A percentile compares a stretch with the other conserved stretches of the same genome.
These are phyloP conservation scores for Pseudoneurospora amorphoporcata DNA, from an alignment of 495 filamentous ascomycete species.

Conservation along the genomic window DNA sequence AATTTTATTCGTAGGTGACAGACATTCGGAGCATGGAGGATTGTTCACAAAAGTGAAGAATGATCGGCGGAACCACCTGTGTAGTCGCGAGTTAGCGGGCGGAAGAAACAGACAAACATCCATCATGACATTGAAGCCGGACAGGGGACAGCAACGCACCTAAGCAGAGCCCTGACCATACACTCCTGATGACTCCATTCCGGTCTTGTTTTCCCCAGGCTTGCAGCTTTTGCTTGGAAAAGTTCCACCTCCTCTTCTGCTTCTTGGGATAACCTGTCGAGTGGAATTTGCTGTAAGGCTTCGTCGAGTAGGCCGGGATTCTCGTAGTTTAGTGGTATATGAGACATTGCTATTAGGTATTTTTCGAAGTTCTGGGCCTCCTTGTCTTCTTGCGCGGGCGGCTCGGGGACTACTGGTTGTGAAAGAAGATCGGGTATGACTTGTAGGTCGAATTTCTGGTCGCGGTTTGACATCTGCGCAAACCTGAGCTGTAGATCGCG, in stretches of 20 bases:
- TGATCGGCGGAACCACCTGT: conserved; percentile 86
- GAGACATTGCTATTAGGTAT: conserved; percentile 67
- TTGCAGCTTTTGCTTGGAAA: conserved; percentile 74
- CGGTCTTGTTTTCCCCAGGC: conserved; percentile 65
- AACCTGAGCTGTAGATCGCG: neutral
- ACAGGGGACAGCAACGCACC: conserved; percentile 35
- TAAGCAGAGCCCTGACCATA: conserved; percentile 80
- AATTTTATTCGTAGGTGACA: conserved; percentile 68
- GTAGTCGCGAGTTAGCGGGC: neutral
- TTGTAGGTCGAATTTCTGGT: neutral
- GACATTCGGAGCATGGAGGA: conserved; percentile 70
- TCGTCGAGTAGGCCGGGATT: conserved; percentile 95
- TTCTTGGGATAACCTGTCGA: conserved; percentile 88
- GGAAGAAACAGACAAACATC: conserved; percentile 2
- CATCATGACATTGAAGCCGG: neutral
- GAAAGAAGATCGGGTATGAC: neutral
- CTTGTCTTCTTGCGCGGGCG: conserved; percentile 56
- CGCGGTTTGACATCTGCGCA: neutral
- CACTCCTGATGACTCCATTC: conserved; percentile 99
- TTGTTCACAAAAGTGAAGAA: conserved; percentile 99
- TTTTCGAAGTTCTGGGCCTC: conserved; percentile 74
- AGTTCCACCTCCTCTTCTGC: conserved; percentile 89
- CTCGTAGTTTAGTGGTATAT: conserved; percentile 85
- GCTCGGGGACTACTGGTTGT: conserved; percentile 8
- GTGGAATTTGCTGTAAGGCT: conserved; percentile 71